Conservation (phyloP, 2,329 filamentous ascomycete species). For the Botrytis byssoidea region DNA sequence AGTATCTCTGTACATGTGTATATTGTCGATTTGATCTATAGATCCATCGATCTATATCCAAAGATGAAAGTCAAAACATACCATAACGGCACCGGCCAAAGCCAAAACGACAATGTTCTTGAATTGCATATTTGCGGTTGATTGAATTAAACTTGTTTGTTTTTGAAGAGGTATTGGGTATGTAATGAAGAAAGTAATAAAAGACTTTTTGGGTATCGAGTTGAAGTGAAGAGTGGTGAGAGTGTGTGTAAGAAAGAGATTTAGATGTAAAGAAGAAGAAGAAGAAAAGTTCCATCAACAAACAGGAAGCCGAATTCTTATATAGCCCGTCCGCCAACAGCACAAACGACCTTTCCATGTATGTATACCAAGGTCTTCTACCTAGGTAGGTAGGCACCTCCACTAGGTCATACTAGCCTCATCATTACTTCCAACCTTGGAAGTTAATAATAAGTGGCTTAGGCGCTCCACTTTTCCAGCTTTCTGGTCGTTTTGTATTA, state of each 20-base stretch:
- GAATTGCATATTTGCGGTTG: conserved; percentile 34
- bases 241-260: background rate
- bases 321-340: background rate
- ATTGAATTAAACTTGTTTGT: background rate
- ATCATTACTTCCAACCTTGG: background rate
- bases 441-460: background rate
- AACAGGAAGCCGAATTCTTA: background rate
- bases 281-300: background rate
- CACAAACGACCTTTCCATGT: background rate
- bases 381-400: background rate
- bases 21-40: background rate
- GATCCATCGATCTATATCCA: background rate
- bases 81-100: conserved; percentile 30
- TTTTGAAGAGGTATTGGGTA: background rate
- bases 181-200: background rate
- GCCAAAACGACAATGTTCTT: conserved; percentile 34
- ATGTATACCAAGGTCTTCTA: background rate
- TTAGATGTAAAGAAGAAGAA: background rate
- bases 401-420: background rate
- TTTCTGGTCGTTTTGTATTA: background rate
- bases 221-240: background rate
- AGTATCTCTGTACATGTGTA: background rate
- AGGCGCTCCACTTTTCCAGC: background rate
- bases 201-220: background rate
- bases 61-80: conserved; percentile 17